These are phyloP conservation scores for Excoecaria agallocha DNA, from an alignment of 345 rosid genomes.

Conservation along the genomic window DNA sequence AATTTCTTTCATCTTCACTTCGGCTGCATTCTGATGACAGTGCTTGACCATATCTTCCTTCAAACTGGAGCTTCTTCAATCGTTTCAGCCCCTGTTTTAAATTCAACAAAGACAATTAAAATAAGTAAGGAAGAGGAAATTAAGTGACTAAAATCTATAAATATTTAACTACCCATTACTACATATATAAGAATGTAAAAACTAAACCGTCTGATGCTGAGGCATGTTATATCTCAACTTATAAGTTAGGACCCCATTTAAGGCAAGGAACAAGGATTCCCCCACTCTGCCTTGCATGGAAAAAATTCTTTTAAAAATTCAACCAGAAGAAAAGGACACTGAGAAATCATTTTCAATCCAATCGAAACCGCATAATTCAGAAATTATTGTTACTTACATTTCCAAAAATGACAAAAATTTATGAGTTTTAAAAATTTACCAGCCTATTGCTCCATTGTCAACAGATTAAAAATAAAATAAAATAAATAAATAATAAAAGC, in stretches of 20 bases:
- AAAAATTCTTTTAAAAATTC: not conserved
- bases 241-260: no score
- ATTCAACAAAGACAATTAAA: not conserved
- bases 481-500: no score
- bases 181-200: not conserved
- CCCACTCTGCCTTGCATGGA: not conserved
- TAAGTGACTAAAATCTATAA: not conserved
- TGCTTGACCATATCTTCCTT: slow-evolving; percentile 38
- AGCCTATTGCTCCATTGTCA: not conserved
- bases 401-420: not conserved
- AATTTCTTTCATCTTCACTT: slow-evolving; percentile 34
- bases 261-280: not conserved
- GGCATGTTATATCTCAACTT: not conserved
- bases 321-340: not conserved
- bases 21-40: slow-evolving; percentile 25
- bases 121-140: not conserved
- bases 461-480: not conserved
- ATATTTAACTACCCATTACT: not conserved
- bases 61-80: slow-evolving; percentile 52
- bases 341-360: no score
- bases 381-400: not conserved
- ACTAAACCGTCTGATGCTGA: not conserved
- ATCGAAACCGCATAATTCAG: no score
- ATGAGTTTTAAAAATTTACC: not conserved
- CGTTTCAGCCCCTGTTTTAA: slow-evolving; percentile 51